Evolutionary conservation across 108 stramenopile species (phyloP).

Genomic region (Fragilaria crotonensis): DNA sequence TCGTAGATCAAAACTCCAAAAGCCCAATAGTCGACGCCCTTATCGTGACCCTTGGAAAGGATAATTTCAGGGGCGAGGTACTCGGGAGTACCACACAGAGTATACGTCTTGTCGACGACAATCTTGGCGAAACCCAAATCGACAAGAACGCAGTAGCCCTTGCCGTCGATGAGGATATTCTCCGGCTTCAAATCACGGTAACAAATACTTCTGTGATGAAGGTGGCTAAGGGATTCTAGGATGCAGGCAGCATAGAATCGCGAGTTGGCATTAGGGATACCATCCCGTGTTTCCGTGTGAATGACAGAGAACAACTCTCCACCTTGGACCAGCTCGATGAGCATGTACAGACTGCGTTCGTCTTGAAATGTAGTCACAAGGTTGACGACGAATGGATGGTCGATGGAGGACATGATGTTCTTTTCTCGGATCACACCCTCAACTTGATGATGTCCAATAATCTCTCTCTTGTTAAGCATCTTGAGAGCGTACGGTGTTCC

Average conservation of each 20-base stretch:
- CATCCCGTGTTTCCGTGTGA: slow-evolving; percentile 84
- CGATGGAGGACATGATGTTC: slow-evolving; percentile 85
- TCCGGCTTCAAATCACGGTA: slow-evolving; percentile 90
- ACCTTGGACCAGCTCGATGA: slow-evolving; percentile 89
- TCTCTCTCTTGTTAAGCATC: slow-evolving; percentile 88
- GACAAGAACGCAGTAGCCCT: slow-evolving; percentile 95
- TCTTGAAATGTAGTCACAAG: slow-evolving; percentile 87
- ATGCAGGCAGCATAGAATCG: slow-evolving; percentile 87
- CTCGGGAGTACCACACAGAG: slow-evolving; percentile 96
- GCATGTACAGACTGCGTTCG: slow-evolving; percentile 82
- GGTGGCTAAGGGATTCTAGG: slow-evolving; percentile 48
- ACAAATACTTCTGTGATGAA: slow-evolving; percentile 63
- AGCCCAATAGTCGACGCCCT: slow-evolving; percentile 99
- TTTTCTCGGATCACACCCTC: slow-evolving; percentile 87
- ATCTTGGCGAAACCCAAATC: slow-evolving; percentile 99
- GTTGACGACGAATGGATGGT: slow-evolving; percentile 92
- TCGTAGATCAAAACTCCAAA: slow-evolving; percentile 97
- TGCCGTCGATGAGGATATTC: slow-evolving; percentile 84
- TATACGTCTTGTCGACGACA: slow-evolving; percentile 95
- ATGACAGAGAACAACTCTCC: slow-evolving; percentile 91
- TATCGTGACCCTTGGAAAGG: slow-evolving; percentile 96
- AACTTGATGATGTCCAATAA: slow-evolving; percentile 97
- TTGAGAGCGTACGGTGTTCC: slow-evolving; percentile 84
- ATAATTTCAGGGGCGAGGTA: slow-evolving; percentile 99
- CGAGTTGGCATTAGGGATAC: slow-evolving; percentile 83